phyloP scores from a whole-genome alignment of 73 alveolate genomes.

The Paramecium biaurelia region DNA sequence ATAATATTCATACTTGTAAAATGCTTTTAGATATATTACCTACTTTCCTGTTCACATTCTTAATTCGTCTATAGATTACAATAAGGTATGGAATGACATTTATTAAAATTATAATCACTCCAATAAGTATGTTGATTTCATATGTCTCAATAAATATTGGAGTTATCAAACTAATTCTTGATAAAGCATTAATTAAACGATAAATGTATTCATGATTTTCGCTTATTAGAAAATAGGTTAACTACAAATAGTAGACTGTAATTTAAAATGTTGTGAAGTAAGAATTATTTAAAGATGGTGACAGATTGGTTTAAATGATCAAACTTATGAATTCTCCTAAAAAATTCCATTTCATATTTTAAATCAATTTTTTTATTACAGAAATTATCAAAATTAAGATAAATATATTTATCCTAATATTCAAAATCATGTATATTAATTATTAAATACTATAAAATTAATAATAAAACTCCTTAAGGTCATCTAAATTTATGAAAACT shows the following conservation, averaged over 20 bases:
- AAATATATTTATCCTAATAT: not conserved
- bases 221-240: not conserved
- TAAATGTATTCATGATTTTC: conserved; percentile 9
- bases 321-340: not conserved
- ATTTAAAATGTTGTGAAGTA: not conserved
- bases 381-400: not conserved
- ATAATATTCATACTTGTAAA: not conserved
- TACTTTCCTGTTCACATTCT: not conserved
- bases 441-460: not conserved
- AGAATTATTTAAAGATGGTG: not conserved
- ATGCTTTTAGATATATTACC: conserved; percentile 13
- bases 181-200: not conserved
- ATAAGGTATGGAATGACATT: not conserved
- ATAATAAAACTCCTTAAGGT: not conserved
- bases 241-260: not conserved
- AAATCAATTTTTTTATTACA: not conserved
- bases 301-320: not conserved
- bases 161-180: not conserved
- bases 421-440: not conserved
- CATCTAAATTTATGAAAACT: not conserved
- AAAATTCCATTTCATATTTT: not conserved
- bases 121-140: not conserved
- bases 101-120: not conserved
- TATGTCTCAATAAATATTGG: not conserved
- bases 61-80: not conserved